Evolutionary conservation across 805 yeast species (phyloP).

Genomic region (Lachancea kluyveri): DNA sequence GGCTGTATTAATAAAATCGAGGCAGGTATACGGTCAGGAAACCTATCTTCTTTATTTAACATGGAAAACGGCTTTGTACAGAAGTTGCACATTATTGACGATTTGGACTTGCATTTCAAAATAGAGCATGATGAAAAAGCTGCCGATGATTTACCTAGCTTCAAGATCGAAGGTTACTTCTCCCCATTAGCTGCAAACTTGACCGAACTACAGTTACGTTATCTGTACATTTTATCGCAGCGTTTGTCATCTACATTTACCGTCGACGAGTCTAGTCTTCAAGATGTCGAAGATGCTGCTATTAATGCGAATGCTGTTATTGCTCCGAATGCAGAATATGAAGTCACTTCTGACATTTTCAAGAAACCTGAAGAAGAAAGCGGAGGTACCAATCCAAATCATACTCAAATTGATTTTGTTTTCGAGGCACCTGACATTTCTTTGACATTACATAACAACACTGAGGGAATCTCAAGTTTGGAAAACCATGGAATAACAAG

Average conservation of each 20-base stretch:
- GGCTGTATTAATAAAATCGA: constrained; percentile 47
- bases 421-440: constrained; percentile 62
- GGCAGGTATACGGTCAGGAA: constrained; percentile 69
- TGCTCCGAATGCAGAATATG: constrained; percentile 23
- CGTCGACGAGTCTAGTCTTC: constrained; percentile 37
- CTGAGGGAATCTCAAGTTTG: constrained; percentile 33
- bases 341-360: constrained; percentile 9
- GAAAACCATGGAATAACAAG: constrained; percentile 43
- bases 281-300: constrained; percentile 59
- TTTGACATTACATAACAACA: constrained; percentile 52
- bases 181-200: constrained; percentile 57
- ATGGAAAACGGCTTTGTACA: constrained; percentile 42
- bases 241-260: constrained; percentile 51
- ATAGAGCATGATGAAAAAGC: constrained; percentile 39
- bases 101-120: constrained; percentile 54
- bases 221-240: constrained; percentile 48
- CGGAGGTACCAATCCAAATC: constrained; percentile 1
- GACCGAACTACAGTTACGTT: constrained; percentile 67
- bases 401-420: constrained; percentile 34
- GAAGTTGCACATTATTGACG: constrained; percentile 55
- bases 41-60: constrained; percentile 56
- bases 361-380: not conserved
- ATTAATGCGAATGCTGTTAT: constrained; percentile 51
- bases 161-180: constrained; percentile 49
- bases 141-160: constrained; percentile 38